These are phyloP conservation scores for Nannizziopsis barbatae DNA, from an alignment of 2,329 filamentous ascomycete species.

Conservation along the genomic window DNA sequence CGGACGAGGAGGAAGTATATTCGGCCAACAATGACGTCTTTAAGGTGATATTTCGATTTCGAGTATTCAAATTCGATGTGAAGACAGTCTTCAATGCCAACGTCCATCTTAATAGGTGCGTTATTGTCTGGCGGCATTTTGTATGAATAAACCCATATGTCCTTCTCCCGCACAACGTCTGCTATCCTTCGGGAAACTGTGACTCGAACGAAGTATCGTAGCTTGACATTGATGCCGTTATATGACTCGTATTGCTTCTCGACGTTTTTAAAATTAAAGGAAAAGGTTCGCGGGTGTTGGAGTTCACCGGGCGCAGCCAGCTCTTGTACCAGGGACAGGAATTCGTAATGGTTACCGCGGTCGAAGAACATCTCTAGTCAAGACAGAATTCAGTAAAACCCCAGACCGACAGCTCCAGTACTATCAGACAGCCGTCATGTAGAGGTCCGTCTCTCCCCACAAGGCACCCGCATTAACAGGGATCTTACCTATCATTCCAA, in stretches of 20 bases:
- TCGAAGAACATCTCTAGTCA: slow-evolving; percentile 95
- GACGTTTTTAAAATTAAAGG: slow-evolving; percentile 99
- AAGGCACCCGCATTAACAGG: slow-evolving; percentile 1
- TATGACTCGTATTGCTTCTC: slow-evolving; percentile 99
- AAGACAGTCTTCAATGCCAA: slow-evolving; percentile 96
- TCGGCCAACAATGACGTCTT: slow-evolving; percentile 95
- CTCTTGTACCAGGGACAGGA: slow-evolving; percentile 92
- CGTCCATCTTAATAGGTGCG: slow-evolving; percentile 99
- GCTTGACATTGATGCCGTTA: slow-evolving; percentile 98
- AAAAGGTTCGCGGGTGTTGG: slow-evolving; percentile 95
- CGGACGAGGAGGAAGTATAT: slow-evolving; percentile 97
- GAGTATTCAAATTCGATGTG: slow-evolving; percentile 99
- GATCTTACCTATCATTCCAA: slow-evolving; percentile 82
- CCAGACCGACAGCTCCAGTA: slow-evolving; percentile 1
- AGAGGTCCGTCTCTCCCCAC: slow-evolving; percentile 1
- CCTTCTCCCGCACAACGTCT: slow-evolving; percentile 96
- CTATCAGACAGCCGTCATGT: too few species aligned
- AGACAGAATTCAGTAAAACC: neutral
- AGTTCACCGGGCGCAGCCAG: slow-evolving; percentile 93
- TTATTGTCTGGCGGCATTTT: slow-evolving; percentile 97
- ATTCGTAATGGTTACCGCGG: slow-evolving; percentile 97
- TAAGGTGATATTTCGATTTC: slow-evolving; percentile 97
- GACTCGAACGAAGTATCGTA: slow-evolving; percentile 95
- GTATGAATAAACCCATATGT: slow-evolving; percentile 99
- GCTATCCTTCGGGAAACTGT: slow-evolving; percentile 95